Evolutionary conservation across 768 basidiomycete species (phyloP).

Genomic region (Tubosaeta sp.): DNA sequence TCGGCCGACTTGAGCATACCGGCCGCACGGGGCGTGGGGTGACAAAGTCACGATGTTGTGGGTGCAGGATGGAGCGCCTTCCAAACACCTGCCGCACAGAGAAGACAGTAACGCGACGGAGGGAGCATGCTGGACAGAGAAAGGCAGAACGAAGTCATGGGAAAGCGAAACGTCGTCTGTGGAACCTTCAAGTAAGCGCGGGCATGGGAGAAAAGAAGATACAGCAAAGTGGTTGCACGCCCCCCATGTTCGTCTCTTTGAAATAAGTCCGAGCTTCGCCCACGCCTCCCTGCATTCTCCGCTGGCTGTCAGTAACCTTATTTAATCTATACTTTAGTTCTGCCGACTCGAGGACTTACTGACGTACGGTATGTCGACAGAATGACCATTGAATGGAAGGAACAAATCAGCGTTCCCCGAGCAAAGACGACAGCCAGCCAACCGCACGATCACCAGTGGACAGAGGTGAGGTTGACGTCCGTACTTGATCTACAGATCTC

Average conservation of each 20-base stretch:
- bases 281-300: slow-evolving; percentile 4
- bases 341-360: background rate
- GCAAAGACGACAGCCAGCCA: background rate
- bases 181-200: background rate
- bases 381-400: slow-evolving; percentile 3
- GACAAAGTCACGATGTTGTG: background rate
- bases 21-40: background rate
- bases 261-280: background rate
- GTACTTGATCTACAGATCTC: slow-evolving; percentile 1
- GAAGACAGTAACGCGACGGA: background rate
- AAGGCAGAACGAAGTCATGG: background rate
- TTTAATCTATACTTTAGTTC: background rate
- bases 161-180: background rate
- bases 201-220: background rate
- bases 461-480: background rate
- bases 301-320: background rate
- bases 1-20: background rate
- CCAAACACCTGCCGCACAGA: background rate
- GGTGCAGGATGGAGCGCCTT: background rate
- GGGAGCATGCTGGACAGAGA: background rate
- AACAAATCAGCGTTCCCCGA: background rate
- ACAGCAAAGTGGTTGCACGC: background rate
- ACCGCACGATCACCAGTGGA: background rate
- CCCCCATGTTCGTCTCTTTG: background rate
- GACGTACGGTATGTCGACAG: background rate